phyloP scores from a whole-genome alignment of 441 rosid species.

The Dalechampia spathulata region DNA sequence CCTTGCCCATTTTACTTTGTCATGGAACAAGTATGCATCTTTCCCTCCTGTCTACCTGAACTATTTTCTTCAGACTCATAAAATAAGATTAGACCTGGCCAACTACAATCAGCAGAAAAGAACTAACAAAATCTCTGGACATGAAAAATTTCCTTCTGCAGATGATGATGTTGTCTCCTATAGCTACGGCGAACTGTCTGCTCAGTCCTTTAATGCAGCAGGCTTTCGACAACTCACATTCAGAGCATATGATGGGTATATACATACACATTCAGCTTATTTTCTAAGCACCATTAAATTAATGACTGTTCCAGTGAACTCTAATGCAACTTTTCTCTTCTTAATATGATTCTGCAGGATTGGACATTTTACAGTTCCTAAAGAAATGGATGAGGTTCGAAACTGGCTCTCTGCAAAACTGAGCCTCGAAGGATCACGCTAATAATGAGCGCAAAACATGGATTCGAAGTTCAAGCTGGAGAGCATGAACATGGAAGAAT shows the following conservation, averaged over 20 bases:
- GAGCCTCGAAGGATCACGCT: slow-evolving; percentile 58
- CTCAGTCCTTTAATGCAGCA: slow-evolving; percentile 41
- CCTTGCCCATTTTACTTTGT: too few relatives aligned
- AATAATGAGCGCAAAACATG: too few relatives aligned
- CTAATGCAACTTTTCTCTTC: neutral
- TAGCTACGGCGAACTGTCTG: slow-evolving; percentile 68
- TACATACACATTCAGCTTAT: neutral
- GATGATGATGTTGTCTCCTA: slow-evolving; percentile 84
- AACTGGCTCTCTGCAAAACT: slow-evolving; percentile 64
- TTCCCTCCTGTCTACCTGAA: neutral
- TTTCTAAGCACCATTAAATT: neutral
- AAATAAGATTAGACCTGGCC: too few relatives aligned
- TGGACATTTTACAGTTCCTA: slow-evolving; percentile 87
- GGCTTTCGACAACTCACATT: slow-evolving; percentile 62
- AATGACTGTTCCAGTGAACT: neutral
- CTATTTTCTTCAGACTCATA: too few relatives aligned
- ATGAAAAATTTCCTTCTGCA: slow-evolving; percentile 15
- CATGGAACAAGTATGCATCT: too few relatives aligned
- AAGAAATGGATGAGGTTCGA: slow-evolving; percentile 78
- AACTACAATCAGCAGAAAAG: too few relatives aligned
- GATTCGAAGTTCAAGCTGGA: too few relatives aligned
- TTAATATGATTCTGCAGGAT: slow-evolving; percentile 43
- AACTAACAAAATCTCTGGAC: too few relatives aligned
- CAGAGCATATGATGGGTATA: slow-evolving; percentile 66
- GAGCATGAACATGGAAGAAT: too few relatives aligned